Percentiles rank a stretch among this genome's conserved stretches.
Conservation (phyloP, 2,329 filamentous ascomycete genomes). For the Beauveria bassiana region DNA sequence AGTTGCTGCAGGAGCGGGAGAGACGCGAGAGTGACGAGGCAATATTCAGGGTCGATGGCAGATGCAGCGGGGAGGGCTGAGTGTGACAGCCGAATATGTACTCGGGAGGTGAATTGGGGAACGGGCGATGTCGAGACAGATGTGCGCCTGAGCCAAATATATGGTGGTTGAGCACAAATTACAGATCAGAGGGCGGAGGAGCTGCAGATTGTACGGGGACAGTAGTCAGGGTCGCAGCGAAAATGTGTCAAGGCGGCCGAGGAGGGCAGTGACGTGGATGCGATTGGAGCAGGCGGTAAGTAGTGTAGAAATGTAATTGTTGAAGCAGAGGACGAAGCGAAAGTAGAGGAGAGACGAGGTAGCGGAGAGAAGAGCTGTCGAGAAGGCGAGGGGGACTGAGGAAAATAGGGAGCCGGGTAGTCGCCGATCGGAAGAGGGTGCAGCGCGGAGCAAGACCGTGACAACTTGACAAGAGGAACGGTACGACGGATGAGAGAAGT, state of each 20-base stretch:
- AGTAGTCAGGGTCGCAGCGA: neutral
- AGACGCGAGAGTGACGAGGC: neutral
- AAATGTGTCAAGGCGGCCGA: neutral
- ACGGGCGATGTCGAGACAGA: neutral
- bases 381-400: neutral
- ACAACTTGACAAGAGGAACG: conserved; percentile 3
- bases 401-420: neutral
- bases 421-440: conserved; percentile 2
- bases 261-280: neutral
- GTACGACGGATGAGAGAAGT: neutral
- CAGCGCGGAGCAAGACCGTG: neutral
- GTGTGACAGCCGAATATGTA: neutral
- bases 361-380: neutral
- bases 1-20: neutral
- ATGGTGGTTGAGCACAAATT: neutral
- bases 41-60: neutral
- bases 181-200: conserved; percentile 3
- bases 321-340: neutral
- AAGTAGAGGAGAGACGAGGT: neutral
- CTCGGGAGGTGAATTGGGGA: neutral
- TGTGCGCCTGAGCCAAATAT: neutral
- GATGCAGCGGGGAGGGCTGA: neutral
- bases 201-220: neutral
- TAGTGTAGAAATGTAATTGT: neutral
- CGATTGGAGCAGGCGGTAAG: neutral